Evolutionary conservation across 2,329 filamentous ascomycete genomes (phyloP).

Genomic region (Trichoderma breve): DNA sequence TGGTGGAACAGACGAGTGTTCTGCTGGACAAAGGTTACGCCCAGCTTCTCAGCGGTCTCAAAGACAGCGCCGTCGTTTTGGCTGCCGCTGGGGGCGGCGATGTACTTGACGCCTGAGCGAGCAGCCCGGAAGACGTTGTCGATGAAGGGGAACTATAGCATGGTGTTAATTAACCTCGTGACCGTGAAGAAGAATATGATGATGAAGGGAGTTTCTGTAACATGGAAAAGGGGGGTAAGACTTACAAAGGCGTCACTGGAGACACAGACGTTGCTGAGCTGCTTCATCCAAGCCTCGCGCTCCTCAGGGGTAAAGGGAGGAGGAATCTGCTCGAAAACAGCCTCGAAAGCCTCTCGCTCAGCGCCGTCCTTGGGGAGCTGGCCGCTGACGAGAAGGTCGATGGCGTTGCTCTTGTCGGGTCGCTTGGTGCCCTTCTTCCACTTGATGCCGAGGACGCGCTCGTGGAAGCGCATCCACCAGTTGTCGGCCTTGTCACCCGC

Average conservation of each 20-base stretch:
- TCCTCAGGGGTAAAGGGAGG: conserved; percentile 78
- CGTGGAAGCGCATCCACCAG: conserved; percentile 99
- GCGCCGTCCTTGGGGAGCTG: conserved; percentile 79
- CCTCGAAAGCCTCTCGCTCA: conserved; percentile 84
- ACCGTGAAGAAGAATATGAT: neutral
- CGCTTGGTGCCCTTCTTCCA: conserved; percentile 98
- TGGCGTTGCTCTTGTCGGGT: conserved; percentile 96
- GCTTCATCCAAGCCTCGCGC: conserved; percentile 78
- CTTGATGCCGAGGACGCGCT: conserved; percentile 80
- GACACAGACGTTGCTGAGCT: conserved; percentile 78
- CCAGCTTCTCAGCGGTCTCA: conserved; percentile 85
- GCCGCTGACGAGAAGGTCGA: conserved; percentile 90
- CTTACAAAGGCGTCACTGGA: conserved; percentile 94
- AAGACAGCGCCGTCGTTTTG: conserved; percentile 82
- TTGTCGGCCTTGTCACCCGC: conserved; percentile 98
- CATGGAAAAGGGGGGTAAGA: conserved; percentile 26
- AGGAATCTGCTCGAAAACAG: conserved; percentile 86
- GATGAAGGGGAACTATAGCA: conserved; percentile 82
- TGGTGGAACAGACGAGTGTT: conserved; percentile 93
- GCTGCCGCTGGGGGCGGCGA: conserved; percentile 87
- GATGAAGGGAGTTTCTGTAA: neutral
- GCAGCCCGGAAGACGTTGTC: conserved; percentile 95
- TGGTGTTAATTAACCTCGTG: neutral
- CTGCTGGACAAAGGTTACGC: conserved; percentile 95
- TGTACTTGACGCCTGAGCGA: conserved; percentile 89